Base-by-base conservation (phyloP, 805 yeast species). In the Saturnispora saitoi region DNA sequence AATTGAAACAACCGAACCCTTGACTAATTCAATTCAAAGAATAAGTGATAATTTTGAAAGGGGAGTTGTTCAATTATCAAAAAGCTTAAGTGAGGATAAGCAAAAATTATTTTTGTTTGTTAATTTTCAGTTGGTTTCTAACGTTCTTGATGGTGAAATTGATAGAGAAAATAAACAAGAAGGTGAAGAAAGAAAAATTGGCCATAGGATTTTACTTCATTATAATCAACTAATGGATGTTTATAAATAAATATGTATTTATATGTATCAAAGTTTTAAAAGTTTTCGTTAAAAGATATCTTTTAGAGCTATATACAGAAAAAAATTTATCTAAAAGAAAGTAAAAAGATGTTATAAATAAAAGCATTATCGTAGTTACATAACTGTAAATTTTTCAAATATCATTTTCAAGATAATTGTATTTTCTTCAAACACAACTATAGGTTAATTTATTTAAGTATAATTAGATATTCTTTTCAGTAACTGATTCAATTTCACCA, bases 41-140 rank as follows among this genome's bases (percentile, higher is more conserved):
- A 65, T 91, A 32, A 70, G 91, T 48, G 81, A 79, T 57, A 96
- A 86, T 53, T 90, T 80, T 61, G 98, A 93, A 60, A 78, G 78
- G 20, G 73, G 80, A 1, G 66, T 90, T 61, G 86, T 93, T 2
- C 87, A 83, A 57, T 64, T 88, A 47, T 77, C 87, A 55, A 70
- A 67, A 15, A 67, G 71, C 43, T 49, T 65, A n/a, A 67, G 63
- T 47, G 58, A 67, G 45, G 72, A 68, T 47, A 61, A 73, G 47
- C 73, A 77, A 51, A 96, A 88, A 59, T 65, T 76, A 41, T 87
- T 89, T 59, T 69, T 90, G 47, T 84, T 80, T 61, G 84, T 83
- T 53, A 86, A 86, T 59, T 85, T 81, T 61, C 77, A 76, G 51
- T 66, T 84, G 48, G 72, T 84, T 17, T 70, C 70, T n/a, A 80